Evolutionary conservation across 129 eudicot genomes (phyloP), one percentile per base, ranked within the genome.

Genomic region (Chrysanthemum makinoi): DNA sequence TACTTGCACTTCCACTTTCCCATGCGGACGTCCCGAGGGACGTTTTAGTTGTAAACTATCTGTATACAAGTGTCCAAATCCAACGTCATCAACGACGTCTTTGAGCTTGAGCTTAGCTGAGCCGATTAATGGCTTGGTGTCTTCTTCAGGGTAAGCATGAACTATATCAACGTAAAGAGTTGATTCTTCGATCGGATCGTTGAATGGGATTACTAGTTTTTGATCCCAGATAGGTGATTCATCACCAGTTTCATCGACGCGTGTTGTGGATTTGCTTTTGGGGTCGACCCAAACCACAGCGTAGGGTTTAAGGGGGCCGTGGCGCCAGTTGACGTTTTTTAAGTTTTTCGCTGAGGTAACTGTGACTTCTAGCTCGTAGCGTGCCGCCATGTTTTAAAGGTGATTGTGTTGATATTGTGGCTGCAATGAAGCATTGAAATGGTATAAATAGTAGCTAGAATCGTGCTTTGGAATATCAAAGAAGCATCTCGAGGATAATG

Each of bases 11-110:
- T 81, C 86, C 19, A 91, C 6, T 51, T 86, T 91, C 0, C 97
- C 96, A 2, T 91, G 97, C 0, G 97, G 97, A 6, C 96, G 85
- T 67, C 97, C 97, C 7, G 97, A 91, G n/a, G 97, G 97, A 13
- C 96, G 94, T 39, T 83, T 88, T 44, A 91, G 76, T 19, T 86
- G 79, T 44, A 91, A 77, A 26, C 28, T 75, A 19, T 72, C 77
- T 13, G 79, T 58, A 12, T 58, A 51, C 2, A 50, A 44, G 63
- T 66, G 24, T 10, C 85, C 90, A 5, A 91, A 11, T 1, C 97
- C 95, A 6, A 71, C 91, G 30, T 86, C 93, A 44, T 86, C 79
- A 30, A 86, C 82, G 30, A 88, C 79, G 19, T 87, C 86, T 7
- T 80, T 75, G 35, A 91, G 91, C 2, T 62, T 82, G 55, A 91